Conservation (phyloP, 495 filamentous ascomycete species). For the Penicillium diatomitis region DNA sequence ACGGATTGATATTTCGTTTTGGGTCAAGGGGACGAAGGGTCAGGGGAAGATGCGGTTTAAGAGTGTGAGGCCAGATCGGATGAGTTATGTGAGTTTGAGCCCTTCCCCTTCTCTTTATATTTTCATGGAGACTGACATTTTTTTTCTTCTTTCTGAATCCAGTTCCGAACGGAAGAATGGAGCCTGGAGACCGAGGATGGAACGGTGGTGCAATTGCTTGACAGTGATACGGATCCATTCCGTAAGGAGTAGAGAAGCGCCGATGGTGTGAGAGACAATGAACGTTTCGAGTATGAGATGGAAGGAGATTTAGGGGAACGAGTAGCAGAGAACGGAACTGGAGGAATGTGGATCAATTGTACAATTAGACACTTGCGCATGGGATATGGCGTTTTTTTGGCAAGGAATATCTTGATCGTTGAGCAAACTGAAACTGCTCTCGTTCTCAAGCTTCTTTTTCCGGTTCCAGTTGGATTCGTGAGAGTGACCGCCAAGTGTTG, state of each 20-base stretch:
- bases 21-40: conserved; percentile 72
- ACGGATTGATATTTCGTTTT: conserved; percentile 75
- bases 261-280: background rate
- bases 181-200: conserved; percentile 61
- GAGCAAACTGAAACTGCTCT: background rate
- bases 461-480: no score
- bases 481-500: no score
- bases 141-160: background rate
- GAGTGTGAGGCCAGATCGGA: conserved; percentile 61
- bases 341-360: conserved; percentile 2
- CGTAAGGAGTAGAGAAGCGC: conserved; percentile 18
- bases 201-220: conserved; percentile 54
- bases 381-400: conserved; percentile 18
- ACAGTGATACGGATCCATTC: conserved; percentile 53
- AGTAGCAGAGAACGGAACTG: no score
- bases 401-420: conserved; percentile 6
- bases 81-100: conserved; percentile 53
- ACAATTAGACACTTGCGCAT: conserved; percentile 22
- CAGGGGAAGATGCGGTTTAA: conserved; percentile 72
- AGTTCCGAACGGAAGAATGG: conserved; percentile 74
- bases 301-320: background rate
- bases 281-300: background rate
- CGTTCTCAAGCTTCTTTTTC: no score
- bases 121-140: background rate
- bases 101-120: background rate